Evolutionary conservation across 2,329 filamentous ascomycete genomes (phyloP).

Genomic region (Aspergillus neoniger): DNA sequence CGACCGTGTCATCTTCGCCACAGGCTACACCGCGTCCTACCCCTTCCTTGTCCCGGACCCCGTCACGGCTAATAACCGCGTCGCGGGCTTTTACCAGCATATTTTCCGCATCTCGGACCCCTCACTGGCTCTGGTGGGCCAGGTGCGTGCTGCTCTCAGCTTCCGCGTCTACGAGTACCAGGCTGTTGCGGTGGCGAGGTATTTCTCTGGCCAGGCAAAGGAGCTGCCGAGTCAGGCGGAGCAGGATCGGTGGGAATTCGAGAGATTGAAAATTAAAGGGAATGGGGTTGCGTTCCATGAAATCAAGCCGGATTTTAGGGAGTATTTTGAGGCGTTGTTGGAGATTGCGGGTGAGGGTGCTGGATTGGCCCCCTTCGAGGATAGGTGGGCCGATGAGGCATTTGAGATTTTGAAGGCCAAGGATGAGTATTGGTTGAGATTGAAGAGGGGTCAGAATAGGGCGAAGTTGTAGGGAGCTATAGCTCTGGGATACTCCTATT

Average conservation of each 20-base stretch:
- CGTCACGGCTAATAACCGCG: slow-evolving; percentile 26
- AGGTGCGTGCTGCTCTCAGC: slow-evolving; percentile 31
- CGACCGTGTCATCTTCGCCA: slow-evolving; percentile 36
- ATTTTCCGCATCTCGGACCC: slow-evolving; percentile 34
- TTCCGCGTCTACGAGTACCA: slow-evolving; percentile 37
- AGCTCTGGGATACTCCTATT: too few relatives aligned
- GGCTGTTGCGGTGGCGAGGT: slow-evolving; percentile 32
- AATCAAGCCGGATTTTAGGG: slow-evolving; percentile 38
- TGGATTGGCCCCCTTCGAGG: slow-evolving; percentile 41
- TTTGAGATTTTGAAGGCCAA: slow-evolving; percentile 24
- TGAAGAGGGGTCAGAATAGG: not conserved
- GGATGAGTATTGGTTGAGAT: slow-evolving; percentile 4
- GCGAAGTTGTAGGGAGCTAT: not conserved
- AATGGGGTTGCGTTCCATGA: slow-evolving; percentile 25
- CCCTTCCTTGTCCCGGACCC: slow-evolving; percentile 31
- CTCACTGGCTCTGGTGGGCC: slow-evolving; percentile 31
- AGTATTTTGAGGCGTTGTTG: slow-evolving; percentile 44
- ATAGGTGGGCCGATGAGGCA: slow-evolving; percentile 32
- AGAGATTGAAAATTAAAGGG: slow-evolving; percentile 24
- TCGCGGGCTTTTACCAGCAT: slow-evolving; percentile 34
- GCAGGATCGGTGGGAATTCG: slow-evolving; percentile 32
- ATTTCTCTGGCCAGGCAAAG: slow-evolving; percentile 26
- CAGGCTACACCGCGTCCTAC: slow-evolving; percentile 32
- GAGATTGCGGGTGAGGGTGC: slow-evolving; percentile 43
- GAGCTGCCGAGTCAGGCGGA: slow-evolving; percentile 22